Evolutionary conservation across 352 stramenopile species (phyloP), one percentile per base, ranked within the genome.

Genomic region (Globisporangium nagaii): DNA sequence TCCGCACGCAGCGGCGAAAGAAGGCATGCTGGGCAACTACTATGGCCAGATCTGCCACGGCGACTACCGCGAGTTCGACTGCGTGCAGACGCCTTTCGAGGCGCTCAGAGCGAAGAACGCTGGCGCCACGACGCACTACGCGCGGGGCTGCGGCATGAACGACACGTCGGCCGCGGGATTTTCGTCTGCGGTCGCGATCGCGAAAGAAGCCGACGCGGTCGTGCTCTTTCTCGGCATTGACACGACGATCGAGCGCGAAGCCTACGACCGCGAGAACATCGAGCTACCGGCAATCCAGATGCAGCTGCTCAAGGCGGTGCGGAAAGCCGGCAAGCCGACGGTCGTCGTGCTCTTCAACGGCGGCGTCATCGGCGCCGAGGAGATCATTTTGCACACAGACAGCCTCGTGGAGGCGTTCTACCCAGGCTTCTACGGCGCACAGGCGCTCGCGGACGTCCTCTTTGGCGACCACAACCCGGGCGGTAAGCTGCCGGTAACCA

Each of bases 311-410:
- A 73, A 83, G 25, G 49, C 58, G 10, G 69, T 97, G 17, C 78
- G 83, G 0, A 66, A 56, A 0, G 65, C 74, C 3, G 79, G 75
- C 3, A 82, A 86, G 31, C 69, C 68, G 0, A 89, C 78, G 7
- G 71, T 98, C 50, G 76, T 91, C 17, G 80, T 98, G 25, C 65
- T 98, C 1, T 75, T 97, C 24, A 85, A 97, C 27, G 93, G 93
- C 15, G 79, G 90, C 4, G 73, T 96, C 22, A 47, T 97, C 5
- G 86, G 80, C 4, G 62, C 75, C 11, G 90, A 88, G 54, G 79
- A 86, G 56, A 70, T 91, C 30, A 73, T 89, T 45, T 43, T 83
- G 19, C 63, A 90, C 46, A 68, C 74, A 1, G 78, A 88, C 49
- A 66, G 63, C 6, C 56, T 96, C 4, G 31, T 96, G 3, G 79